Evolutionary conservation across 2,329 filamentous ascomycete species (phyloP).

Genomic region (Ophiostoma sp.): DNA sequence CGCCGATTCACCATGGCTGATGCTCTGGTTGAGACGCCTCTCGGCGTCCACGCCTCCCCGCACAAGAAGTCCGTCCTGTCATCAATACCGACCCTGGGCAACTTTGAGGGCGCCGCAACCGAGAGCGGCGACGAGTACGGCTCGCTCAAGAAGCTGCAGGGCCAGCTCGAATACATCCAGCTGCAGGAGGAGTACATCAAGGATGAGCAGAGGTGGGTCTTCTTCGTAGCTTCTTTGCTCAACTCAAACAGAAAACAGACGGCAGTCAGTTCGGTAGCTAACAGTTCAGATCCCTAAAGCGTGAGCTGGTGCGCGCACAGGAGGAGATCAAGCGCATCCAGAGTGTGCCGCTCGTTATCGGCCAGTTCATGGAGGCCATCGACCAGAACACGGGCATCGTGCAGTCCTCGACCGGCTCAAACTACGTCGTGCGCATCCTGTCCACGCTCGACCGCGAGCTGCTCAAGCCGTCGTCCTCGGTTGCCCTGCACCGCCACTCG

Average conservation of each 20-base stretch:
- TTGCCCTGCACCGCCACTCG: slow-evolving; percentile 94
- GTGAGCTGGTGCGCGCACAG: slow-evolving; percentile 92
- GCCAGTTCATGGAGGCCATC: slow-evolving; percentile 99
- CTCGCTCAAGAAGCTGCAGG: slow-evolving; percentile 90
- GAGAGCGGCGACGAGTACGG: slow-evolving; percentile 91
- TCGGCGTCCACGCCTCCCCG: slow-evolving; percentile 60
- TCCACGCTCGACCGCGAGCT: slow-evolving; percentile 97
- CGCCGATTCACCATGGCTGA: slow-evolving; percentile 63
- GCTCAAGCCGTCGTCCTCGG: slow-evolving; percentile 95
- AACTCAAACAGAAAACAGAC: background rate
- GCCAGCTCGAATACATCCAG: slow-evolving; percentile 97
- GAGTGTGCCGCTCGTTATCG: slow-evolving; percentile 94
- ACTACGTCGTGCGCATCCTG: slow-evolving; percentile 97
- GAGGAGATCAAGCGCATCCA: slow-evolving; percentile 99
- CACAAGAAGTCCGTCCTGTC: slow-evolving; percentile 76
- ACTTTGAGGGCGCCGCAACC: slow-evolving; percentile 73
- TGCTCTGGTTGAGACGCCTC: slow-evolving; percentile 75
- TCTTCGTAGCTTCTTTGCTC: no score
- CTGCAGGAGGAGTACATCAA: slow-evolving; percentile 99
- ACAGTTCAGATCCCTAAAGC: slow-evolving; percentile 73
- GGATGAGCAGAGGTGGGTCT: slow-evolving; percentile 81
- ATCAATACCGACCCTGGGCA: slow-evolving; percentile 83
- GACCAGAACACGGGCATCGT: slow-evolving; percentile 99
- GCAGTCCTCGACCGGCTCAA: slow-evolving; percentile 95
- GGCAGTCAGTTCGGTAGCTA: background rate